Percentiles rank a stretch among this genome's conserved stretches.
phyloP scores from a whole-genome alignment of 2,329 filamentous ascomycete genomes.

The Talaromyces sp. region DNA sequence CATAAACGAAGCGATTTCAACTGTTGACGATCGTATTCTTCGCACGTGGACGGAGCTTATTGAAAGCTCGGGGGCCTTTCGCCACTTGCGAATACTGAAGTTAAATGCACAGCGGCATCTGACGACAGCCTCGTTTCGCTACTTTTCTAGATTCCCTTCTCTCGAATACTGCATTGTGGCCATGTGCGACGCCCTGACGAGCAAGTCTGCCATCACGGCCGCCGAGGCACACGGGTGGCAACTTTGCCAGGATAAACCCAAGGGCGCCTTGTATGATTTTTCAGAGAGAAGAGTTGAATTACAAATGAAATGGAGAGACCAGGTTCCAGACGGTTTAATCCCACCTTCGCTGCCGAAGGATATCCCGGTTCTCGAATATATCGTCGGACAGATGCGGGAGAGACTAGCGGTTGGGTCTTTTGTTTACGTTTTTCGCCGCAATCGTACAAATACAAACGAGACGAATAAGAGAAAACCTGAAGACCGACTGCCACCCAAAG shows the following conservation, averaged over 20 bases:
- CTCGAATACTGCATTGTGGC: conserved; percentile 31
- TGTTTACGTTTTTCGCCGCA: conserved; percentile 2
- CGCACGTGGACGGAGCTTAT: conserved; percentile 39
- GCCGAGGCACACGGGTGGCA: conserved; percentile 6
- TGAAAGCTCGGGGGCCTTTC: conserved; percentile 26
- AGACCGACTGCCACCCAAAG: not conserved
- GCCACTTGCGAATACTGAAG: conserved; percentile 33
- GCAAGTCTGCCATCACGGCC: conserved; percentile 13
- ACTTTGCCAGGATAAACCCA: not conserved
- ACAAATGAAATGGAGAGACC: not conserved
- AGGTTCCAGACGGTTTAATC: not conserved
- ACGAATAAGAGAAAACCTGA: conserved; percentile 8
- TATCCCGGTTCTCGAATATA: conserved; percentile 22
- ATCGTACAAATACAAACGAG: conserved; percentile 11
- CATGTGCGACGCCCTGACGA: conserved; percentile 26
- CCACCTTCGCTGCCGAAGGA: conserved; percentile 7
- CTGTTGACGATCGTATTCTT: conserved; percentile 36
- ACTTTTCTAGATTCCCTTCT: conserved; percentile 30
- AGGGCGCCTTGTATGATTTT: not conserved
- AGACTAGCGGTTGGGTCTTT: conserved; percentile 3
- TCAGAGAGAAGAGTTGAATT: not conserved
- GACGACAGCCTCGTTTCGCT: conserved; percentile 27
- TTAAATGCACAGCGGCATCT: conserved; percentile 30
- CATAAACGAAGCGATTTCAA: conserved; percentile 10
- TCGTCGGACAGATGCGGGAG: conserved; percentile 16